A percentile compares a stretch with the other conserved stretches of the same genome.
Evolutionary conservation across 768 basidiomycete species (phyloP).

Genomic region (Trametes coccinea): DNA sequence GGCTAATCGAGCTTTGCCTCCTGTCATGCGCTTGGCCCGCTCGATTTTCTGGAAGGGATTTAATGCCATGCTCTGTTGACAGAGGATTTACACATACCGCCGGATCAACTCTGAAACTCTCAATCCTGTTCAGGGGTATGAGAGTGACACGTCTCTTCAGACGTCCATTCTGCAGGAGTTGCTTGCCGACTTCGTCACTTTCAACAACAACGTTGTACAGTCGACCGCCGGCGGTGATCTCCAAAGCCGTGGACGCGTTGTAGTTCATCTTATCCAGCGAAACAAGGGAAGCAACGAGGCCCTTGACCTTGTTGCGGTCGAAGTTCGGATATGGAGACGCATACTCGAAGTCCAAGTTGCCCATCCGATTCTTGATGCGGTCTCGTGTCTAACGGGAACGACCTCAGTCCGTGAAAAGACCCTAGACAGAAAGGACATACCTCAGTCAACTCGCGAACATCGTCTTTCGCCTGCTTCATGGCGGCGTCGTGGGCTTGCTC

Average conservation of each 20-base stretch:
- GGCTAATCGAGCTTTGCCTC: slow-evolving; percentile 80
- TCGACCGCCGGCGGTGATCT: slow-evolving; percentile 87
- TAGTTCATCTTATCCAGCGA: slow-evolving; percentile 68
- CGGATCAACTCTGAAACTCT: slow-evolving; percentile 51
- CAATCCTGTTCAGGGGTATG: slow-evolving; percentile 93
- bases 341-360: slow-evolving; percentile 83
- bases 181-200: slow-evolving; percentile 85
- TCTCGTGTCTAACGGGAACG: slow-evolving; percentile 61
- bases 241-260: slow-evolving; percentile 84
- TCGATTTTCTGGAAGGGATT: slow-evolving; percentile 64
- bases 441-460: slow-evolving; percentile 60
- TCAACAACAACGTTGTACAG: slow-evolving; percentile 94
- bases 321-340: slow-evolving; percentile 74
- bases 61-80: neutral
- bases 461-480: slow-evolving; percentile 51
- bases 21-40: slow-evolving; percentile 68
- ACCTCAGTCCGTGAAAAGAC: slow-evolving; percentile 2
- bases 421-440: slow-evolving; percentile 40
- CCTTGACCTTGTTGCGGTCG: slow-evolving; percentile 85
- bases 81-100: slow-evolving; percentile 39
- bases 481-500: slow-evolving; percentile 59
- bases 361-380: slow-evolving; percentile 59
- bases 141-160: slow-evolving; percentile 90
- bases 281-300: slow-evolving; percentile 89
- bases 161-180: slow-evolving; percentile 72